Evolutionary conservation across 2,329 filamentous ascomycete species (phyloP), one percentile per base, ranked within the genome.

Genomic region (Diaporthe ilicicola): DNA sequence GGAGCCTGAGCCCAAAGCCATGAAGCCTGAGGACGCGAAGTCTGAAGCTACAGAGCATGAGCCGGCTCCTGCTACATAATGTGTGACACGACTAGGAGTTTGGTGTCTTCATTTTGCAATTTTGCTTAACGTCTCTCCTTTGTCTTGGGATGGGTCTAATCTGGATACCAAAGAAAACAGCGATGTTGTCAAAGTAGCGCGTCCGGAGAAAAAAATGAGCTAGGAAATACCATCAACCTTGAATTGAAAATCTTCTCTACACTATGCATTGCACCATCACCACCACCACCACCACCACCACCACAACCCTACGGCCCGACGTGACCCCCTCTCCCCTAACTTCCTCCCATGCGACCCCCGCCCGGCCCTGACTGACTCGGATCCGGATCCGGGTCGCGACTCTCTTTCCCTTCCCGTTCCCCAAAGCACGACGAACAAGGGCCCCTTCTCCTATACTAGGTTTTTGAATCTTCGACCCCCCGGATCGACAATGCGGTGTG

Each of bases 11-110:
- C 37, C 37, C 13, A 10, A 42, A 19, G 34, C 39, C 34, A 44
- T 15, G 29, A 50, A 64, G 42, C 42, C 59, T 1, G 19, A 39
- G 37, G 37, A 5, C 5, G 13, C 37, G 13, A 39, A 39, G 37
- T 10, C 37, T 39, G 37, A n/a, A 19, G 34, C 39, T 32, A 44
- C 22, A 27, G 46, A 64, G 42, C 42, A 42, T 1, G 19, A 48
- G 59, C n/a, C 44, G 44, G 44, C 59, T 62, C 27, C 59, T 48
- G 42, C 44, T 64, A 50, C 42, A 37, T 64, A 50, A 50, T 64
- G 44, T 50, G 44, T 64, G 29, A 50, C 34, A 42, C n/a, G 44
- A 50, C 15, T 24, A 27, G 59, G 59, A 64, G 59, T 64, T 50
- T 29, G 29, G 44, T 64, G 44, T 4, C 13, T 24, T 19, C 29